These are phyloP conservation scores for Aspergillus amoenus DNA, from an alignment of 2,329 filamentous ascomycete species.

Conservation along the genomic window DNA sequence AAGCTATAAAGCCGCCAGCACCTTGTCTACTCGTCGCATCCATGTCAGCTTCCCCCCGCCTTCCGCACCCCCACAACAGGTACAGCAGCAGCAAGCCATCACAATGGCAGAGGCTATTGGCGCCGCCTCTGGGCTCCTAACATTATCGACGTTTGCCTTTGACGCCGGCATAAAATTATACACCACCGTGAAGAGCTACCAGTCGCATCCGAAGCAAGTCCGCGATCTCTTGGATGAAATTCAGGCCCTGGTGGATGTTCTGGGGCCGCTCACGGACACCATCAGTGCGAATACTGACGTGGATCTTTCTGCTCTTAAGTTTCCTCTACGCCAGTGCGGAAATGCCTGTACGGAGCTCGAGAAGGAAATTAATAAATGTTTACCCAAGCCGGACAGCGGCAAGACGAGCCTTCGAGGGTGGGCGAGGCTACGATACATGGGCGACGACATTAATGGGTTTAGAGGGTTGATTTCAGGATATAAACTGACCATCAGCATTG, in stretches of 20 bases:
- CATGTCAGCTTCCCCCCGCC: background rate
- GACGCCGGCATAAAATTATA: constrained; percentile 40
- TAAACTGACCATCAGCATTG: constrained; percentile 44
- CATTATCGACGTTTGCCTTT: constrained; percentile 41
- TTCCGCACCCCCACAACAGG: background rate
- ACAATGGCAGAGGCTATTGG: constrained; percentile 41
- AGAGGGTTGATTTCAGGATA: constrained; percentile 42
- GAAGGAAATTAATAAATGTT: constrained; percentile 37
- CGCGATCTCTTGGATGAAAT: constrained; percentile 45
- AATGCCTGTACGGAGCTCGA: constrained; percentile 47
- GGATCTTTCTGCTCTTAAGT: constrained; percentile 32
- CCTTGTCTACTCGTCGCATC: background rate
- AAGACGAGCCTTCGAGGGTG: constrained; percentile 47
- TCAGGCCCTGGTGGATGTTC: constrained; percentile 38
- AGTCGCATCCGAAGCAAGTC: constrained; percentile 37
- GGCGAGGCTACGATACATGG: constrained; percentile 47
- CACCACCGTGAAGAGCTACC: constrained; percentile 39
- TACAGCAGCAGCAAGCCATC: background rate
- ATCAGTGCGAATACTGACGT: constrained; percentile 25
- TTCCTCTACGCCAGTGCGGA: constrained; percentile 44
- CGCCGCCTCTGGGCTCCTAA: constrained; percentile 39
- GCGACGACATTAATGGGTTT: constrained; percentile 46
- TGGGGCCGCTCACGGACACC: constrained; percentile 34
- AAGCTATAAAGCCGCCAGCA: background rate
- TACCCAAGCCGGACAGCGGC: constrained; percentile 32